Base-by-base conservation (phyloP, 306 rosid genomes). In the Cucurbita pepo region DNA sequence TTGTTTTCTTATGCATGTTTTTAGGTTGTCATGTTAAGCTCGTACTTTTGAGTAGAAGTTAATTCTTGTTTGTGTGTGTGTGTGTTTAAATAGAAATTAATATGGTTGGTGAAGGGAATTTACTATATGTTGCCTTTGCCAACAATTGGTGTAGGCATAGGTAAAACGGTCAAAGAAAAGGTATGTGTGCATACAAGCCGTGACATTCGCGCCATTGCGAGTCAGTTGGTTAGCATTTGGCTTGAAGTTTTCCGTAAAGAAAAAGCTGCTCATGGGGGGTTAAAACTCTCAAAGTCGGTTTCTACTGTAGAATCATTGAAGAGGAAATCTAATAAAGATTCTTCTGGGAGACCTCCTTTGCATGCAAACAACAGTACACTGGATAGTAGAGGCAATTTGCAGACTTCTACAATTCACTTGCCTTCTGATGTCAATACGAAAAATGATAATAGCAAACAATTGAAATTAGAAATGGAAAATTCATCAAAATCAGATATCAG, bases 151-250 rank as follows among this genome's bases (percentile, higher is more conserved):
- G 75, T 70, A 95, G 99, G 99, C 84, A 86, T 95, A 60, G 99
- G 99, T 71, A 95, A 89, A 84, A 95, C 99, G 3, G 91, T 95
- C 78, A 91, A 85, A 86, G 99, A 95, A 83, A 95, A 95, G 84
- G 99, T 95, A 78, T 95, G 99, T 83, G 96, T 95, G 44, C 99
- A 95, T 82, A 95, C 99, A 40, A 95, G 99, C 87, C 99, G 99
- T 75, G 99, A 95, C 75, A 95, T 95, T 79, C 97, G 99, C 56
- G 91, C 96, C 79, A 86, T 95, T 81, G 99, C 97, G 67, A 95
- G 97, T 81, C 99, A 91, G 80, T 86, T 95, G 80, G 99, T 95
- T 80, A 91, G 84, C 62, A 92, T 91, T 66, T 95, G 99, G 99
- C 99, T 95, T 77, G 97, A 91, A 84, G 85, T 95, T 75, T 95